Conservation (phyloP, 2,329 filamentous ascomycete genomes). For the Pseudogymnoascus sp. region DNA sequence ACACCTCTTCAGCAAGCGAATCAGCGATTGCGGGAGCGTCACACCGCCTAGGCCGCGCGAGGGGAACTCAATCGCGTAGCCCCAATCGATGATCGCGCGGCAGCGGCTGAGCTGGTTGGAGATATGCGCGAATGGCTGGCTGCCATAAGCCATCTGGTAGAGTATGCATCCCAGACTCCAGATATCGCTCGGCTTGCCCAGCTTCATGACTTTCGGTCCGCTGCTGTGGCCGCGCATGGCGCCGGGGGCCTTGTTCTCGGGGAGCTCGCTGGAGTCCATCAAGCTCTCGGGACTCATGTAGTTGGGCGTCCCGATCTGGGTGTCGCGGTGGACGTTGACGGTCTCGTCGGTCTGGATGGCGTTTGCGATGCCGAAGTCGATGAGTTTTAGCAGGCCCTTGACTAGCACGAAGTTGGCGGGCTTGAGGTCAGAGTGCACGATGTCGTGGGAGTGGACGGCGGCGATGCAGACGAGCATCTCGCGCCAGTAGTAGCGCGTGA, state of each 20-base stretch:
- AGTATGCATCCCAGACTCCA: slow-evolving; percentile 96
- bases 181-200: slow-evolving; percentile 91
- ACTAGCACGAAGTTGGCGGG: slow-evolving; percentile 95
- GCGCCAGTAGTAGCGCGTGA: slow-evolving; percentile 97
- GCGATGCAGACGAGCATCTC: slow-evolving; percentile 97
- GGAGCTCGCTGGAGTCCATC: slow-evolving; percentile 69
- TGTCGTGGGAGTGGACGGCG: slow-evolving; percentile 79
- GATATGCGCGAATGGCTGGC: slow-evolving; percentile 91
- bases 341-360: slow-evolving; percentile 94
- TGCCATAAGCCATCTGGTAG: slow-evolving; percentile 97
- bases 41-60: slow-evolving; percentile 58
- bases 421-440: slow-evolving; percentile 95
- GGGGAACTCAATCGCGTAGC: slow-evolving; percentile 64
- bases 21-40: slow-evolving; percentile 48
- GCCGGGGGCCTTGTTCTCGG: slow-evolving; percentile 30
- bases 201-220: slow-evolving; percentile 73
- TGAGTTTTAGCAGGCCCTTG: slow-evolving; percentile 82
- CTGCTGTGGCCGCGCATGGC: slow-evolving; percentile 25
- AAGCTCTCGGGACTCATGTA: slow-evolving; percentile 98
- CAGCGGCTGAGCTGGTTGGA: slow-evolving; percentile 78
- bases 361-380: slow-evolving; percentile 97
- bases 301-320: slow-evolving; percentile 90
- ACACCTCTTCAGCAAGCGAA: slow-evolving; percentile 55
- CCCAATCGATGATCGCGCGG: slow-evolving; percentile 75
- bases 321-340: slow-evolving; percentile 93